A percentile compares a stretch with the other conserved stretches of the same genome.
Evolutionary conservation across 192 early-diverging fungal species (phyloP).

Genomic region (Coemansia sp.): DNA sequence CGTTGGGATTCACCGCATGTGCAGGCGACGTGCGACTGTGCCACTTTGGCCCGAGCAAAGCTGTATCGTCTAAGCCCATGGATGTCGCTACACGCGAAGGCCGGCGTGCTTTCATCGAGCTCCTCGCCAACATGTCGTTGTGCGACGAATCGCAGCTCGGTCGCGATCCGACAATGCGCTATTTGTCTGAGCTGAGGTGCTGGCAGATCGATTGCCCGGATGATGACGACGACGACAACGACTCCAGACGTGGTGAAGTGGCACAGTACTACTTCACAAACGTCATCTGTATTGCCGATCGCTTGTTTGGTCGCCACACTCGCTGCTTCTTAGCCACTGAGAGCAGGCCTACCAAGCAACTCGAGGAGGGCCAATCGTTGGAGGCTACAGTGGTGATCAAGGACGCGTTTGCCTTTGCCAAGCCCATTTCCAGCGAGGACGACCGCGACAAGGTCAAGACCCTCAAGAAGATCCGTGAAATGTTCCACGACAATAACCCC

Average conservation of each 20-base stretch:
- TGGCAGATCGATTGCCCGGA: too few relatives aligned
- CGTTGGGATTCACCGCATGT: too few relatives aligned
- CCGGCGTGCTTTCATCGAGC: not conserved
- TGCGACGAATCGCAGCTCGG: conserved; percentile 11
- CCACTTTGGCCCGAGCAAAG: too few relatives aligned
- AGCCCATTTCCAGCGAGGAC: not conserved
- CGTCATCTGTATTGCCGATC: too few relatives aligned
- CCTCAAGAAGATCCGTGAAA: not conserved
- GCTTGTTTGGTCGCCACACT: too few relatives aligned
- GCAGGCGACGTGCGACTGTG: too few relatives aligned
- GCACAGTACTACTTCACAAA: too few relatives aligned
- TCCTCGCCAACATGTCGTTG: conserved; percentile 11
- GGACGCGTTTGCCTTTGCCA: not conserved
- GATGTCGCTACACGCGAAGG: not conserved
- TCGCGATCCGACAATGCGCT: not conserved
- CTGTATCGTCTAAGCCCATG: not conserved
- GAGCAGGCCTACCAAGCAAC: too few relatives aligned
- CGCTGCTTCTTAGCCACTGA: too few relatives aligned
- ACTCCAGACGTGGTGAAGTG: too few relatives aligned
- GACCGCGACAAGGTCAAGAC: not conserved
- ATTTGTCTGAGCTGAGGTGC: not conserved
- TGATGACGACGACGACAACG: not conserved
- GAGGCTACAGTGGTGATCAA: too few relatives aligned
- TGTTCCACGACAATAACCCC: not conserved
- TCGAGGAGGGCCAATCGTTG: too few relatives aligned